These are phyloP conservation scores for Candida palmyrensis DNA, from an alignment of 805 yeast genomes.

Conservation along the genomic window DNA sequence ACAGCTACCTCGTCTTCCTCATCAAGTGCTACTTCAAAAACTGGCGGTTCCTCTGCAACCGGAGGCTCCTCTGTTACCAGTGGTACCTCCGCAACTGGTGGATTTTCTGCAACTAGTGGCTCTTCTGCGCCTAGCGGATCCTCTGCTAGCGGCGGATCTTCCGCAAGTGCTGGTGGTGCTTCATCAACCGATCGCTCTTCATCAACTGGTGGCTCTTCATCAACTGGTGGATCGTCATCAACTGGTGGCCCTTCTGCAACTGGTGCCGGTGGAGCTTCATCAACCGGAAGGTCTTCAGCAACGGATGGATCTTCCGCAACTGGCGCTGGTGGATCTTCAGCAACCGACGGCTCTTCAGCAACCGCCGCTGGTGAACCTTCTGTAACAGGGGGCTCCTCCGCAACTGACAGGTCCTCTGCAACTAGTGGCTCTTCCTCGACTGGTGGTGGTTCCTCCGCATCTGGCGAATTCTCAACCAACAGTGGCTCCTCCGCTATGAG, in stretches of 20 bases:
- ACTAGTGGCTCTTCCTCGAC: background rate
- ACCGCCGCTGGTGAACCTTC: constrained; percentile 2
- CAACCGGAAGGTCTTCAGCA: background rate
- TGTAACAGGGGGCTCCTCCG: background rate
- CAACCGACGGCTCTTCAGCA: background rate
- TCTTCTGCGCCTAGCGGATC: background rate
- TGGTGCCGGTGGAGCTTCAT: background rate
- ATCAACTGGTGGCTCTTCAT: background rate
- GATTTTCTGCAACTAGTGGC: constrained; percentile 1
- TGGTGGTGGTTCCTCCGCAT: background rate
- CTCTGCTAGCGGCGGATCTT: background rate
- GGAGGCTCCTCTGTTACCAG: background rate
- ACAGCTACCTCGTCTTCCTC: constrained; percentile 1
- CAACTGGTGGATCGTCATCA: background rate
- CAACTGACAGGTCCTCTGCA: background rate
- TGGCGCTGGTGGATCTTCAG: background rate
- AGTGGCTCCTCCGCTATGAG: background rate
- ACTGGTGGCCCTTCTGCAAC: background rate
- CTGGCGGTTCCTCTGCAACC: constrained; percentile 1
- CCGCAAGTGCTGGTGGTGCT: constrained; percentile 1
- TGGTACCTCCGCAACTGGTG: constrained; percentile 2
- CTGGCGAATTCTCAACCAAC: background rate
- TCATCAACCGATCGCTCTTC: constrained; percentile 1
- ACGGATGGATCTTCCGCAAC: background rate
- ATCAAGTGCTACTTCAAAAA: constrained; percentile 1